Evolutionary conservation across 345 rosid genomes (phyloP).

Genomic region (Brassica nigra): DNA sequence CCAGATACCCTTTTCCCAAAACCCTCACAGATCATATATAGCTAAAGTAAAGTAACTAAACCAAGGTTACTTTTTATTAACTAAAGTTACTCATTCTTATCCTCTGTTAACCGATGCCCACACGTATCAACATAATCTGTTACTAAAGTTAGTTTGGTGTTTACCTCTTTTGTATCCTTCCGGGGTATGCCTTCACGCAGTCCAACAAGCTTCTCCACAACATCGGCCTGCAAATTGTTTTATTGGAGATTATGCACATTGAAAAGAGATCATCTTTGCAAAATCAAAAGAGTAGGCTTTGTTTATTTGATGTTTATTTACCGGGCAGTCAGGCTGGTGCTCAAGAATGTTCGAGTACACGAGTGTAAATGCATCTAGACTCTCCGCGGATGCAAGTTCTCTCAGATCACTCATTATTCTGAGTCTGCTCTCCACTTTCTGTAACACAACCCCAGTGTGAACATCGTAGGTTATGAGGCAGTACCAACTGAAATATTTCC

Average conservation of each 20-base stretch:
- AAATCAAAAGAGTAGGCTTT: constrained; percentile 25
- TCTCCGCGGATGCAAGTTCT: constrained; percentile 99
- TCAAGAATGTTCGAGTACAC: constrained; percentile 92
- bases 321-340: constrained; percentile 99
- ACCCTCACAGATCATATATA: too few relatives aligned
- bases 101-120: too few relatives aligned
- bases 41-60: too few relatives aligned
- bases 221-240: constrained; percentile 66
- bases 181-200: constrained; percentile 95
- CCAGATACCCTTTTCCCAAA: too few relatives aligned
- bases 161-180: constrained; percentile 98
- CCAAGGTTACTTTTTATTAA: too few relatives aligned
- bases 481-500: neutral
- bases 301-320: constrained; percentile 34
- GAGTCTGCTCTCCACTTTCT: constrained; percentile 95
- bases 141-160: neutral
- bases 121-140: neutral
- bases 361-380: constrained; percentile 91
- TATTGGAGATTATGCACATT: neutral
- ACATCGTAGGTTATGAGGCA: neutral
- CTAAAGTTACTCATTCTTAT: too few relatives aligned
- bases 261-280: neutral
- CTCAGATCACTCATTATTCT: constrained; percentile 87
- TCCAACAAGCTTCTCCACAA: constrained; percentile 96
- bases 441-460: constrained; percentile 33